Conservation (phyloP, 139 green algal species). For the Coelastrella sp. region DNA sequence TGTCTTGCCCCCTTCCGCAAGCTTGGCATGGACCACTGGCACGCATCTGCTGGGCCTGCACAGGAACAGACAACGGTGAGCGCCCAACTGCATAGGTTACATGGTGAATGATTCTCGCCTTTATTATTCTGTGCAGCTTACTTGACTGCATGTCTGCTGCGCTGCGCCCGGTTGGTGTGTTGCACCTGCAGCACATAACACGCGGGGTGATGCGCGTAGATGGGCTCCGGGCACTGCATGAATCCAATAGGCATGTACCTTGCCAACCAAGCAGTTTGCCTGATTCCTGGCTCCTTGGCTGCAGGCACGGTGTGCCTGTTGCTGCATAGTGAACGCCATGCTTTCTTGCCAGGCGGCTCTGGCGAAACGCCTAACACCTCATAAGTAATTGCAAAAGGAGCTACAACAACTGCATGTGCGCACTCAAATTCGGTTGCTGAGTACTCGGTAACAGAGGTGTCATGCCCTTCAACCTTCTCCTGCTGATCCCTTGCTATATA, state of each 20-base stretch:
- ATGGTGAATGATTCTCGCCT: no score
- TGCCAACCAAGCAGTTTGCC: background rate
- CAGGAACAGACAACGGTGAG: background rate
- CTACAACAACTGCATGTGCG: background rate
- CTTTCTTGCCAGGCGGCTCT: background rate
- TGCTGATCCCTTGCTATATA: no score
- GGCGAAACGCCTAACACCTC: background rate
- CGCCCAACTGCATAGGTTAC: no score
- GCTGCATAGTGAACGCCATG: constrained; percentile 42
- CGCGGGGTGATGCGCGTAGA: no score
- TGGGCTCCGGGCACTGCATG: no score
- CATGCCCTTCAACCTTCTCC: background rate
- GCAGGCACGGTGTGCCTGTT: constrained; percentile 6
- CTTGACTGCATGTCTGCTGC: constrained; percentile 8
- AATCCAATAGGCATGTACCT: no score
- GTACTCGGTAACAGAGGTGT: background rate
- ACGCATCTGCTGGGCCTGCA: constrained; percentile 23
- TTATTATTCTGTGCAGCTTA: background rate
- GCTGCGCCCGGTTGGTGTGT: constrained; percentile 16
- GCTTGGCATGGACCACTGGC: constrained; percentile 47
- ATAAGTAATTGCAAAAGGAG: background rate
- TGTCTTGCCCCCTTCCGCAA: constrained; percentile 21
- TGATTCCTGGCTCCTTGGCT: background rate
- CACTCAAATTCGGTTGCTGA: background rate
- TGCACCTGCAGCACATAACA: constrained; percentile 4